phyloP scores from a whole-genome alignment of 495 filamentous ascomycete species.

The Saxophila tyrrhenica region DNA sequence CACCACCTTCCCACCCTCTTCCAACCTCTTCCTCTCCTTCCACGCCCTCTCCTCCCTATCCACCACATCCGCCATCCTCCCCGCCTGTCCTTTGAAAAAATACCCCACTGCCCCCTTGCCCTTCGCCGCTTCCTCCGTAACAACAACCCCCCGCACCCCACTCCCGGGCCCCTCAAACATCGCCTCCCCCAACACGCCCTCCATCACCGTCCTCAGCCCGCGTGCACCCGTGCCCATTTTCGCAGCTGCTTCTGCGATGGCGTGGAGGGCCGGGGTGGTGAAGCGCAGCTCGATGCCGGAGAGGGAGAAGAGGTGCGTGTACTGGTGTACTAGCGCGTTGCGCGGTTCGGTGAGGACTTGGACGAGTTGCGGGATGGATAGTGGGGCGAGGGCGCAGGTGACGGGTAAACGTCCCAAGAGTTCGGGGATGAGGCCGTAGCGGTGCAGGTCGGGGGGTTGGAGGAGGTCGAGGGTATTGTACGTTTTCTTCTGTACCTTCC shows the following conservation, averaged over 20 bases:
- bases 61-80: conserved; percentile 26
- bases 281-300: conserved; percentile 75
- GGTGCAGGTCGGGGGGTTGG: conserved; percentile 72
- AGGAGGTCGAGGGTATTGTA: conserved; percentile 76
- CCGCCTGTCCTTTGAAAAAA: conserved; percentile 40
- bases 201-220: conserved; percentile 79
- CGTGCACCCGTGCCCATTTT: conserved; percentile 78
- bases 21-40: conserved; percentile 36
- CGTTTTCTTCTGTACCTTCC: conserved; percentile 34
- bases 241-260: conserved; percentile 62
- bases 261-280: conserved; percentile 64
- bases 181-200: conserved; percentile 69
- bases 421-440: conserved; percentile 90
- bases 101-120: conserved; percentile 46
- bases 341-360: conserved; percentile 85
- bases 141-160: conserved; percentile 45
- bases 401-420: conserved; percentile 85
- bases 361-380: conserved; percentile 67
- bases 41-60: conserved; percentile 53
- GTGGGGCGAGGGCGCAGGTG: conserved; percentile 67
- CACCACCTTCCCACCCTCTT: conserved; percentile 21
- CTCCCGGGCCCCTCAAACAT: conserved; percentile 80
- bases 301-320: conserved; percentile 71
- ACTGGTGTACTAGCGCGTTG: conserved; percentile 77
- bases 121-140: conserved; percentile 38